These are phyloP conservation scores for Rhodotorula taiwanensis DNA, from an alignment of 768 basidiomycete species.

Conservation along the genomic window DNA sequence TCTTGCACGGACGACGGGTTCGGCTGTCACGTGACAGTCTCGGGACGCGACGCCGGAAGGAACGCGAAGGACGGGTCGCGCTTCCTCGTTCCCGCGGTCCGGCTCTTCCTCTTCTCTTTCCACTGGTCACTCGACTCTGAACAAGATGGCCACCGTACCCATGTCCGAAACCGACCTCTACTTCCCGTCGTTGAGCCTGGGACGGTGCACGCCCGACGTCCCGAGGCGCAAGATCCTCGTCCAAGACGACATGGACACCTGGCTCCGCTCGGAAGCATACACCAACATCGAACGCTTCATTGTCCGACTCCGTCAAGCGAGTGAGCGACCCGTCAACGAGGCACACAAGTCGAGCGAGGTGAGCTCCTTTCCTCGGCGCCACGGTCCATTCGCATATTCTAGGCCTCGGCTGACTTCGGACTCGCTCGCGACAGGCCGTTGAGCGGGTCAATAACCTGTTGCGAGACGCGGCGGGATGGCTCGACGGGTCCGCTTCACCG, in stretches of 20 bases:
- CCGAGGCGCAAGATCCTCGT: conserved; percentile 54
- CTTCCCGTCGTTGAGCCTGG: no score
- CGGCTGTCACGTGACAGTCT: neutral
- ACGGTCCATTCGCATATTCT: no score
- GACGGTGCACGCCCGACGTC: no score
- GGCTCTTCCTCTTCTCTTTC: neutral
- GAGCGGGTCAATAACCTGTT: conserved; percentile 51
- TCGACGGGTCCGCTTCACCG: conserved; percentile 56
- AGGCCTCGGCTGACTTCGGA: neutral
- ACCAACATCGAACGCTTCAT: conserved; percentile 61
- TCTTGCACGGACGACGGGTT: no score
- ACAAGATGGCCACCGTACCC: no score
- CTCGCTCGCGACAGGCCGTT: conserved; percentile 39
- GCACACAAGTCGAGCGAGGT: no score
- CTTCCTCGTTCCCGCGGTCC: neutral
- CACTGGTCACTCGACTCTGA: no score
- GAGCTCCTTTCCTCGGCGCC: no score
- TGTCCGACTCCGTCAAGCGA: conserved; percentile 62
- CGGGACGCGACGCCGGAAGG: neutral
- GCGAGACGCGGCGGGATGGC: conserved; percentile 70
- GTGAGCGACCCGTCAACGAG: conserved; percentile 66
- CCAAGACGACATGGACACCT: conserved; percentile 66
- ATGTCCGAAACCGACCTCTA: no score
- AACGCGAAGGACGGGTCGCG: neutral
- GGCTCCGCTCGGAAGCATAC: conserved; percentile 65